These are phyloP conservation scores for Termitomyces sp. DNA, from an alignment of 768 basidiomycete genomes.

Conservation along the genomic window DNA sequence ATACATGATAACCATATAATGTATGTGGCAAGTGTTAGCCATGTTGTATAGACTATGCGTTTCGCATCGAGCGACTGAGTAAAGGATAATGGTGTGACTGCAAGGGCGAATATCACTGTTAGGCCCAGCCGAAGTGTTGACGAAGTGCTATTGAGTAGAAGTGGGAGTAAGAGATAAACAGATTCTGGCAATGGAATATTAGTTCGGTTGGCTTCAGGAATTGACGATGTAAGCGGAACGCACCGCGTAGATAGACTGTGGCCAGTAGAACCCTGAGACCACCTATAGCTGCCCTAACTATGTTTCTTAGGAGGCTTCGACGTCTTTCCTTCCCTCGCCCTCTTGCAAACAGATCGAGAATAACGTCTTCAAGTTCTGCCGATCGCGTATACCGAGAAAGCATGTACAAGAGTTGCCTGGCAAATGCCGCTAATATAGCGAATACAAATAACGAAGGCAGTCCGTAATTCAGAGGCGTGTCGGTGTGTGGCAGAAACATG, in stretches of 20 bases:
- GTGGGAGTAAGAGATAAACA: slow-evolving; percentile 45
- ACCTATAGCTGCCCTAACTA: slow-evolving; percentile 42
- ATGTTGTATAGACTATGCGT: slow-evolving; percentile 51
- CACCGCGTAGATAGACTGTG: slow-evolving; percentile 64
- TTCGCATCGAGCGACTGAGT: slow-evolving; percentile 53
- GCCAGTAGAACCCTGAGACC: slow-evolving; percentile 47
- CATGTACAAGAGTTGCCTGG: slow-evolving; percentile 73
- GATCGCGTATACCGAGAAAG: slow-evolving; percentile 69
- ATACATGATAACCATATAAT: slow-evolving; percentile 56
- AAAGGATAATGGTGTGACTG: slow-evolving; percentile 48
- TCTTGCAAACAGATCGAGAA: slow-evolving; percentile 58
- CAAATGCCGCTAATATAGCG: slow-evolving; percentile 55
- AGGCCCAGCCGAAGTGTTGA: slow-evolving; percentile 34
- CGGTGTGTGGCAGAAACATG: slow-evolving; percentile 49
- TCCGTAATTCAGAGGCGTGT: slow-evolving; percentile 43
- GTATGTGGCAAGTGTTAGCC: slow-evolving; percentile 57
- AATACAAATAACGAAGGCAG: slow-evolving; percentile 49
- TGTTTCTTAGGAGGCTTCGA: slow-evolving; percentile 37
- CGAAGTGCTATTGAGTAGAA: slow-evolving; percentile 34
- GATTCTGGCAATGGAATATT: slow-evolving; percentile 41
- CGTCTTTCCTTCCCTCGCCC: slow-evolving; percentile 48
- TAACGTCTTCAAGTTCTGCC: slow-evolving; percentile 61
- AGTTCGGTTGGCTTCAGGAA: not conserved
- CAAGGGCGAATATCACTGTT: slow-evolving; percentile 36
- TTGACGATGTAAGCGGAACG: slow-evolving; percentile 23